phyloP scores from a whole-genome alignment of 208 protist species.

The Strigomonas galati region DNA sequence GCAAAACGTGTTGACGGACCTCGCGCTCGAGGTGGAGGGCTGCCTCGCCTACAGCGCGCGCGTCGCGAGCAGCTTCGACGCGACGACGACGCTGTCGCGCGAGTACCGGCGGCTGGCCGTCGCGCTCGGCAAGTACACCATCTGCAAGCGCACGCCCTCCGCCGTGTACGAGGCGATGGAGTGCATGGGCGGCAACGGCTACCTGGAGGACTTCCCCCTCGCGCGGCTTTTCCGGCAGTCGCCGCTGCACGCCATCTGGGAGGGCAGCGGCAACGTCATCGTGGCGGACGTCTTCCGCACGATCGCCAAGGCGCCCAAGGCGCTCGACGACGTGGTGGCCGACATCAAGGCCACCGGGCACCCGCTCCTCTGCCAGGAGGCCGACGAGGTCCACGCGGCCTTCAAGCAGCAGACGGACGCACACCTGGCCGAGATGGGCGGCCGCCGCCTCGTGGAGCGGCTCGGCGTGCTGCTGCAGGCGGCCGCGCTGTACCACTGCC shows the following conservation, averaged over 20 bases:
- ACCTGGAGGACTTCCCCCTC: conserved; percentile 31
- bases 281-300: conserved; percentile 31
- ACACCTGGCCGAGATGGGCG: conserved; percentile 3
- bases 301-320: background rate
- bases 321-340: conserved; percentile 6
- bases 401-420: background rate
- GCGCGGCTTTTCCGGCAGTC: conserved; percentile 33
- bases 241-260: conserved; percentile 34
- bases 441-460: conserved; percentile 17
- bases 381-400: background rate
- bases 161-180: conserved; percentile 35
- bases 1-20: conserved; percentile 31
- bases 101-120: conserved; percentile 32
- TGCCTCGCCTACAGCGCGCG: conserved; percentile 13
- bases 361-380: conserved; percentile 1
- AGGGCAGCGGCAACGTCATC: conserved; percentile 45
- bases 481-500: conserved; percentile 16
- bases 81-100: background rate
- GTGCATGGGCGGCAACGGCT: conserved; percentile 35
- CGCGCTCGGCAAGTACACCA: conserved; percentile 35
- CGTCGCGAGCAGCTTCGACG: conserved; percentile 22
- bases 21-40: conserved; percentile 28
- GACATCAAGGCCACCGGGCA: conserved; percentile 3
- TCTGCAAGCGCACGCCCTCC: conserved; percentile 27
- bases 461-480: conserved; percentile 20